Conservation (phyloP, 352 stramenopile species). For the Globisporangium lucens region DNA sequence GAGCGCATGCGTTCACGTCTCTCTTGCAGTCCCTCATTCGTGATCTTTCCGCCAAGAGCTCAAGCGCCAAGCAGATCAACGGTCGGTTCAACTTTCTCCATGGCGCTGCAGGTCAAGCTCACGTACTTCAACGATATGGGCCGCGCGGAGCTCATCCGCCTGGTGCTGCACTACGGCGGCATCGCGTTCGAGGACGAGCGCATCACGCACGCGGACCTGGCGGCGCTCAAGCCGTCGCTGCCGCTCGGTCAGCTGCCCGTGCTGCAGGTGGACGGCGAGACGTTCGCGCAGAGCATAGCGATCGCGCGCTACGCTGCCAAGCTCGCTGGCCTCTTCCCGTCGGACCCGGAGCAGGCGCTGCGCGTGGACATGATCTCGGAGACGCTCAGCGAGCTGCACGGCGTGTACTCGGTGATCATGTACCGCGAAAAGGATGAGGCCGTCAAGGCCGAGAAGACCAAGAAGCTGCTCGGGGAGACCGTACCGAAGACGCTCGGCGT, state of each 20-base stretch:
- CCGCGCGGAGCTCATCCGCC: slow-evolving; percentile 58
- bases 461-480: slow-evolving; percentile 25
- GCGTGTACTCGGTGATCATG: neutral
- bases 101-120: slow-evolving; percentile 43
- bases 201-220: slow-evolving; percentile 12
- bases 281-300: slow-evolving; percentile 23
- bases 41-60: neutral
- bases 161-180: slow-evolving; percentile 40
- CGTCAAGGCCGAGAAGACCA: slow-evolving; percentile 35
- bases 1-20: too few relatives aligned
- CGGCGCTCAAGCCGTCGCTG: slow-evolving; percentile 21
- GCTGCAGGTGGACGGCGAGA: slow-evolving; percentile 27
- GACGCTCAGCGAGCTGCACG: slow-evolving; percentile 10
- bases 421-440: slow-evolving; percentile 23
- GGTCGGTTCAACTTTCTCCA: neutral
- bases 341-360: slow-evolving; percentile 13
- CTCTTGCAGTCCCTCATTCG: neutral
- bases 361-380: slow-evolving; percentile 19
- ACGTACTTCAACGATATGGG: slow-evolving; percentile 65
- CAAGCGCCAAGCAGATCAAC: too few relatives aligned
- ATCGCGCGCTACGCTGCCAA: slow-evolving; percentile 33
- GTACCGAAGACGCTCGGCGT: slow-evolving; percentile 28
- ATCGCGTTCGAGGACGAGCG: slow-evolving; percentile 28
- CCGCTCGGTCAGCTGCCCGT: slow-evolving; percentile 26
- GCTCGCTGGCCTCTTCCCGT: slow-evolving; percentile 21